phyloP scores from a whole-genome alignment of 2,329 filamentous ascomycete genomes.

The Sporothrix humicola region DNA sequence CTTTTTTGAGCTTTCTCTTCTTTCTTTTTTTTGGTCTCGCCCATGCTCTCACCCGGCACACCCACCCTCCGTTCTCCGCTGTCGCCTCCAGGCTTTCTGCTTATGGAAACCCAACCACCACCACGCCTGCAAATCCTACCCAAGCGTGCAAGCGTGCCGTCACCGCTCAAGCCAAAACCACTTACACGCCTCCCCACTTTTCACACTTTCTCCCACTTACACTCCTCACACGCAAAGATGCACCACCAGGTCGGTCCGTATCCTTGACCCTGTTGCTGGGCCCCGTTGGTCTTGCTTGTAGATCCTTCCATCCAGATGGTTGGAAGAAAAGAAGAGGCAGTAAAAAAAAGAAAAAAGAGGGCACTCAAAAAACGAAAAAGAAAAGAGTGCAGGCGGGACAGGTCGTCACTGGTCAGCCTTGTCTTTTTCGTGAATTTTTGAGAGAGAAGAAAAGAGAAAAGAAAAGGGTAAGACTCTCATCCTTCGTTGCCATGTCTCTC shows the following conservation, averaged over 20 bases:
- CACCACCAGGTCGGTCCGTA: not conserved
- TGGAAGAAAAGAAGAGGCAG: not conserved
- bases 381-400: conserved; percentile 12
- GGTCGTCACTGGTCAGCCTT: conserved; percentile 17
- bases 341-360: not conserved
- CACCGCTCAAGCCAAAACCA: not conserved
- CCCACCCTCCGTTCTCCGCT: not conserved
- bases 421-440: not conserved
- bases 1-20: not conserved
- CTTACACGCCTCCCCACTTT: not conserved
- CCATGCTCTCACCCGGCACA: not conserved
- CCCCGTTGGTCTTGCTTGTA: not conserved
- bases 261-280: not conserved
- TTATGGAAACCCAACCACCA: conserved; percentile 13
- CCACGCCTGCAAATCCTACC: not conserved
- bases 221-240: not conserved
- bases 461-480: not conserved
- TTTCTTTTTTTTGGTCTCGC: not conserved
- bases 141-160: not conserved
- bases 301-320: conserved; percentile 5
- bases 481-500: not conserved
- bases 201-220: not conserved
- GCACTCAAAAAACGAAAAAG: not conserved
- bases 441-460: not conserved
- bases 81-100: not conserved